phyloP scores from a whole-genome alignment of 805 yeast genomes.

The Allodekkera sacchari region DNA sequence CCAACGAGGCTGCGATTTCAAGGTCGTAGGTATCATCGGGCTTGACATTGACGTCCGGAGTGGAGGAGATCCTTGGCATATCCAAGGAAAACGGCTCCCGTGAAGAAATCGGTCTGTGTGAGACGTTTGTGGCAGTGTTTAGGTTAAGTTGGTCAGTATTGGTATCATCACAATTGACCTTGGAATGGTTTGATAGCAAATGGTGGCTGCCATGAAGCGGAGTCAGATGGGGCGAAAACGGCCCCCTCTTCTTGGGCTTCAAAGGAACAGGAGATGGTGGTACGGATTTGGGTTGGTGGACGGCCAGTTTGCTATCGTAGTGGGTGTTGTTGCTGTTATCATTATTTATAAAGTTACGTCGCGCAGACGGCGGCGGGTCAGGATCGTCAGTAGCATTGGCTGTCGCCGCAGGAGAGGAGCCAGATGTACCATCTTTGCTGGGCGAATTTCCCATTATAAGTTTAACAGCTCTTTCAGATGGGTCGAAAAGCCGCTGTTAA shows the following conservation, averaged over 20 bases:
- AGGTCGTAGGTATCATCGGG: conserved; percentile 27
- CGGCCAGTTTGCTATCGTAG: no score
- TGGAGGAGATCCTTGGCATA: conserved; percentile 6
- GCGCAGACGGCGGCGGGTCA: conserved; percentile 26
- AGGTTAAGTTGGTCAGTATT: conserved; percentile 1
- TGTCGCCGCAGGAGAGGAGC: conserved; percentile 26
- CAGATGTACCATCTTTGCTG: conserved; percentile 28
- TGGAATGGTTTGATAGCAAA: no score
- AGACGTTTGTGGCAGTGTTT: neutral
- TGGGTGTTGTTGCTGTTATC: no score
- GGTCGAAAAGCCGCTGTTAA: no score
- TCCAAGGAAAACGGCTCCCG: conserved; percentile 10
- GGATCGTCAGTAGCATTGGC: conserved; percentile 22
- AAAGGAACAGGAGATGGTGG: no score
- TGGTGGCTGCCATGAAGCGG: no score
- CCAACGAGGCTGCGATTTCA: conserved; percentile 41
- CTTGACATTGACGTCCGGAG: no score
- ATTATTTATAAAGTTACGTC: conserved; percentile 8
- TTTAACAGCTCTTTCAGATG: no score
- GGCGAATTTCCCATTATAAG: conserved; percentile 32
- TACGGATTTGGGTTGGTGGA: no score
- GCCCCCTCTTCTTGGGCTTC: no score
- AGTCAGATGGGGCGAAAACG: no score
- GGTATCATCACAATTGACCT: conserved; percentile 1
- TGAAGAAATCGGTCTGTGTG: neutral